Evolutionary conservation across 371 early-diverging fungal species (phyloP).

Genomic region (Lichtheimia corymbifera): DNA sequence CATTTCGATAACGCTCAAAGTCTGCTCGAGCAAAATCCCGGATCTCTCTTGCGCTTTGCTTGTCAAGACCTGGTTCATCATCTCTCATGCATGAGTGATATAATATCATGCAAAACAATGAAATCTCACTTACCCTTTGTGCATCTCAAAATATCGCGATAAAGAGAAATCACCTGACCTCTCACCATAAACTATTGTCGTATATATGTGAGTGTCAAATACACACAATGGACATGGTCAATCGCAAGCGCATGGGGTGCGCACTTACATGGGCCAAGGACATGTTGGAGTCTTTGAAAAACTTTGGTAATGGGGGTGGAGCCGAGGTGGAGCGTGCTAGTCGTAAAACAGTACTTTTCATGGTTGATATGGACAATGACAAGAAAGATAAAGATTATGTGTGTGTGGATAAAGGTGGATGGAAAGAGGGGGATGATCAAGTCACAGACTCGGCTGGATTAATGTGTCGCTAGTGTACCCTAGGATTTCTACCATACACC

Average conservation of each 20-base stretch:
- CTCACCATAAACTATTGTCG: slow-evolving; percentile 55
- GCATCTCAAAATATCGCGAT: slow-evolving; percentile 60
- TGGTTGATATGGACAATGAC: background rate
- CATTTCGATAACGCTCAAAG: slow-evolving; percentile 63
- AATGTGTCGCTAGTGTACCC: no score
- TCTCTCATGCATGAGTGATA: background rate
- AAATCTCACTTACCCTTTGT: slow-evolving; percentile 37
- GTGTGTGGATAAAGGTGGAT: no score
- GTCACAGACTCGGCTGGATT: no score
- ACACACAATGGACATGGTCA: background rate
- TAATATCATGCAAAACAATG: background rate
- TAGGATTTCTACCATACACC: no score
- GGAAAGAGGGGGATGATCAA: no score
- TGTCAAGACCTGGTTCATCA: slow-evolving; percentile 37
- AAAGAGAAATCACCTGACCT: slow-evolving; percentile 59
- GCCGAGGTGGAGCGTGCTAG: slow-evolving; percentile 19
- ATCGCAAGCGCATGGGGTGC: no score
- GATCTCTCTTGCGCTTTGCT: slow-evolving; percentile 52
- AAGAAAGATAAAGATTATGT: no score
- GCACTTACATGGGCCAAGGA: slow-evolving; percentile 44
- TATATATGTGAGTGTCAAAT: background rate
- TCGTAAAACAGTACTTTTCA: slow-evolving; percentile 7
- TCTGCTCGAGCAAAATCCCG: slow-evolving; percentile 62
- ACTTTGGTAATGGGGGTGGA: slow-evolving; percentile 40
- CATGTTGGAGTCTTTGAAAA: slow-evolving; percentile 38